These are phyloP conservation scores for Pulveroboletus ravenelii DNA, from an alignment of 768 basidiomycete species.

Conservation along the genomic window DNA sequence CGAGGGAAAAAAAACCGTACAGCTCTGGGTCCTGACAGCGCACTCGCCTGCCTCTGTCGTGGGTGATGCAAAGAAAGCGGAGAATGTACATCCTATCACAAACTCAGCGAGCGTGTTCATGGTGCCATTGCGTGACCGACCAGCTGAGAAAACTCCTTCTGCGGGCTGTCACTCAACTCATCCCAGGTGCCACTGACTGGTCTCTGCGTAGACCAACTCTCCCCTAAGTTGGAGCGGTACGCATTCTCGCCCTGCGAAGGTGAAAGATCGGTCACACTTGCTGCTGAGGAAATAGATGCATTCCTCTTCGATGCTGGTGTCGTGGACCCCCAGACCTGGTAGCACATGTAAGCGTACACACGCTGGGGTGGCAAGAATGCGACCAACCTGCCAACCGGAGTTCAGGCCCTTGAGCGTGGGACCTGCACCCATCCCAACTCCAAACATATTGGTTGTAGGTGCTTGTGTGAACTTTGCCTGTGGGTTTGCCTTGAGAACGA, in stretches of 20 bases:
- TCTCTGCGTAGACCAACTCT: constrained; percentile 50
- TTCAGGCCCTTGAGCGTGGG: constrained; percentile 49
- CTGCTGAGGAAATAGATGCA: constrained; percentile 56
- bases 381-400: constrained; percentile 64
- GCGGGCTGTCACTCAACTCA: constrained; percentile 44
- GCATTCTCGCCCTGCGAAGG: constrained; percentile 41
- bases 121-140: constrained; percentile 32
- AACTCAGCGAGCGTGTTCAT: constrained; percentile 10
- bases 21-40: constrained; percentile 38
- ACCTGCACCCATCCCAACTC: constrained; percentile 45
- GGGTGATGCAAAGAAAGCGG: constrained; percentile 42
- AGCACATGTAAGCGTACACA: constrained; percentile 6
- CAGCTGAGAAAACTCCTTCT: constrained; percentile 46
- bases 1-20: constrained; percentile 24
- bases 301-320: constrained; percentile 51
- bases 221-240: constrained; percentile 45
- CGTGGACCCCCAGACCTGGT: constrained; percentile 56
- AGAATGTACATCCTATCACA: constrained; percentile 37
- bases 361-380: constrained; percentile 5
- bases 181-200: constrained; percentile 58
- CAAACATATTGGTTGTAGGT: constrained; percentile 46
- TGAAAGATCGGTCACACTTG: constrained; percentile 48
- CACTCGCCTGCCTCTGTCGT: constrained; percentile 41
- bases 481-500: constrained; percentile 31
- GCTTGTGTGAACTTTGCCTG: constrained; percentile 45